Evolutionary conservation across 352 stramenopile genomes (phyloP), one percentile per base, ranked within the genome.

Genomic region (Globisporangium takayamanum): DNA sequence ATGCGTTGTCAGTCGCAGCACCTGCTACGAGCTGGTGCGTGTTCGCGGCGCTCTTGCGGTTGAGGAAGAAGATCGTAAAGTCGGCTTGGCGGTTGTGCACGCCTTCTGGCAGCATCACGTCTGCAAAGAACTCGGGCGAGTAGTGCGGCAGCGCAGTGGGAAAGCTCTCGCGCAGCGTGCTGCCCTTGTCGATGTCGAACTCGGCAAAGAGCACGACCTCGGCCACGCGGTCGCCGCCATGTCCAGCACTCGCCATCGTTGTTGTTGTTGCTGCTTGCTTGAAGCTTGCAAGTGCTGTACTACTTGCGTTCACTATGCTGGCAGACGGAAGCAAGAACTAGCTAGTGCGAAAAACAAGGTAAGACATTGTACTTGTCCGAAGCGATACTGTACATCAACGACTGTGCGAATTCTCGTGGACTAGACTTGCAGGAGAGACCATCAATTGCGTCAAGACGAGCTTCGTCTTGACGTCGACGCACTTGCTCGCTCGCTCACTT

Each of bases 11-110:
- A 16, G 30, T n/a, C 11, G 28, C 42, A 45, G 36, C 33, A 3
- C 11, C 10, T 42, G 50, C 30, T 15, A 41, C 14, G 25, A 51
- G 42, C 52, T 41, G 8, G 25, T 51, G 49, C 44, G 61, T 60
- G 28, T 41, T 53, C 20, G 62, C 33, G 8, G 4, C 64, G 45
- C 62, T 70, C 57, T 84, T 69, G 39, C 84, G 78, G 62, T 94
- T 93, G 57, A 95, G 78, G 61, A 95, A 94, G 64, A 95, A 95
- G 50, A 93, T 81, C 39, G 86, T 95, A 20, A 83, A 86, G 70
- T 95, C 86, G 47, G 92, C 67, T 36, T 91, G 58, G 50, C 86
- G 86, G 67, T 95, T 95, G 76, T 95, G 86, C 60, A 92, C 83
- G 50, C 86, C 86, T 53, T 95, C 86, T 22, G 86, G 86, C 28